phyloP scores from a whole-genome alignment of 2,329 filamentous ascomycete genomes.

The Diplodia sapinea region DNA sequence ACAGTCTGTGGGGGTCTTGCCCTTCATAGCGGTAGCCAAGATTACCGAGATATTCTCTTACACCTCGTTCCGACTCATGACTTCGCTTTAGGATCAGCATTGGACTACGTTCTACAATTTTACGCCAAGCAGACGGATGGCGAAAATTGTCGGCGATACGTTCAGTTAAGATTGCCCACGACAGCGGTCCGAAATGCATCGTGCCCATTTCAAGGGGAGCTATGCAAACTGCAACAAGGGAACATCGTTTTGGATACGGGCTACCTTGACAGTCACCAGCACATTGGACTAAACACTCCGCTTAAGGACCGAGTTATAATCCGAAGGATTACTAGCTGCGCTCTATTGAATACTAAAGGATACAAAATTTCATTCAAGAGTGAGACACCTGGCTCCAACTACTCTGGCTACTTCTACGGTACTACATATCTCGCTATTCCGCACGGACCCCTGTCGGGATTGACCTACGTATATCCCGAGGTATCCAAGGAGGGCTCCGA shows the following conservation, averaged over 20 bases:
- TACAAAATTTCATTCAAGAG: no score
- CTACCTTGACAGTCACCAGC: conserved; percentile 34
- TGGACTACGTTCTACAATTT: conserved; percentile 7
- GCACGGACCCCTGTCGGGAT: no score
- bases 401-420: no score
- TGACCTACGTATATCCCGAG: no score
- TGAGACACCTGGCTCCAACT: no score
- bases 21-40: no score
- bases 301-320: conserved; percentile 31
- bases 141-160: conserved; percentile 28
- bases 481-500: no score
- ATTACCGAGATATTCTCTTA: no score
- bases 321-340: conserved; percentile 31
- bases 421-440: no score
- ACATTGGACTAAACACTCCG: conserved; percentile 37
- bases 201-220: conserved; percentile 33
- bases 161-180: conserved; percentile 23
- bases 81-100: neutral
- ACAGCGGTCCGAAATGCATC: conserved; percentile 22
- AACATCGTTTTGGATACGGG: conserved; percentile 37
- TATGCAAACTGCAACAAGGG: conserved; percentile 26
- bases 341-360: conserved; percentile 2
- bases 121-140: conserved; percentile 25
- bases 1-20: no score
- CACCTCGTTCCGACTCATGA: no score